Conservation (phyloP, 2,329 filamentous ascomycete species). For the Canariomyces notabilis region DNA sequence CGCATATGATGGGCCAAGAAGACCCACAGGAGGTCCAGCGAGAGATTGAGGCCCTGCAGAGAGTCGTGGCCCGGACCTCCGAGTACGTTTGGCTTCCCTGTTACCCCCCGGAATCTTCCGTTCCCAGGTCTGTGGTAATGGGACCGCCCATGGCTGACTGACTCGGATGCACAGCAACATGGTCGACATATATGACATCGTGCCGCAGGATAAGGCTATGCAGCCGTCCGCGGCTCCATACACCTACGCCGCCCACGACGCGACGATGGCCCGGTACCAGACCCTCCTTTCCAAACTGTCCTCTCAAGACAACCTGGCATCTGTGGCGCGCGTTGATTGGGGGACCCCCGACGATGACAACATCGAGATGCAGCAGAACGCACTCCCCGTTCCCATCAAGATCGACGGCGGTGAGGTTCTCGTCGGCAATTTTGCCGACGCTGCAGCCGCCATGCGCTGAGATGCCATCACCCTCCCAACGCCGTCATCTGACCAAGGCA, state of each 20-base stretch:
- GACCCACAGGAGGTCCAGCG: constrained; percentile 59
- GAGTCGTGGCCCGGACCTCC: constrained; percentile 59
- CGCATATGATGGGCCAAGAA: constrained; percentile 48
- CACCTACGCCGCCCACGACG: constrained; percentile 51
- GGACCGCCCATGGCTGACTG: constrained; percentile 22
- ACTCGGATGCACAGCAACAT: constrained; percentile 51
- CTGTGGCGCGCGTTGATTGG: constrained; percentile 51
- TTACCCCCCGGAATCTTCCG: background rate
- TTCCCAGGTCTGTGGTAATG: constrained; percentile 7
- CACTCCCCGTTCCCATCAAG: constrained; percentile 33
- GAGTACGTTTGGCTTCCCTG: constrained; percentile 42
- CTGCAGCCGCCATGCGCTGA: constrained; percentile 48
- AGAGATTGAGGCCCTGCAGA: constrained; percentile 60
- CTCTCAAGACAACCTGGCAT: constrained; percentile 38
- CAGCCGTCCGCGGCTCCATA: constrained; percentile 29
- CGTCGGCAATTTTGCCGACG: constrained; percentile 58
- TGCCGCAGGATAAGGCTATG: constrained; percentile 43
- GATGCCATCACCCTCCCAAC: background rate
- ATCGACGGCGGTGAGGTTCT: constrained; percentile 41
- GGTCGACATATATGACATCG: constrained; percentile 63
- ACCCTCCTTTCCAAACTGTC: constrained; percentile 57
- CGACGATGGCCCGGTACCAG: constrained; percentile 54
- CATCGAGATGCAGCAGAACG: constrained; percentile 40
- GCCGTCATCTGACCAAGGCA: background rate
- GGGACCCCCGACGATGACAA: constrained; percentile 46